Evolutionary conservation across 805 yeast species (phyloP).

Genomic region (Myxozyma vanderwaltii): DNA sequence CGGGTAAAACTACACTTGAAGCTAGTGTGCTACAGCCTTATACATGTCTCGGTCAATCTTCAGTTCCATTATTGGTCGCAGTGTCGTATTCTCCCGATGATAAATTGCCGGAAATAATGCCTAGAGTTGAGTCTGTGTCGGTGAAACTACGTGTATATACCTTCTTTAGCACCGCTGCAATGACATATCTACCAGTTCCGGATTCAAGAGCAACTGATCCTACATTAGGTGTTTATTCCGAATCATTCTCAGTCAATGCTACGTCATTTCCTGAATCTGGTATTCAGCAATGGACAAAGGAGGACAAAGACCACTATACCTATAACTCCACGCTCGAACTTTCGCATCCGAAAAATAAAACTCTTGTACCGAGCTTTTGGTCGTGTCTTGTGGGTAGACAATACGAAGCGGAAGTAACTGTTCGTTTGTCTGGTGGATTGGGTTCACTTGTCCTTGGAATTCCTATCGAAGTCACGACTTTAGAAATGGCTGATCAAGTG

Average conservation of each 20-base stretch:
- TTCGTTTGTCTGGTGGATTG: slow-evolving; percentile 10
- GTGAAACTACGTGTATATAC: slow-evolving; percentile 21
- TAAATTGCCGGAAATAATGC: not conserved
- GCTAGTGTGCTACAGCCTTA: slow-evolving; percentile 20
- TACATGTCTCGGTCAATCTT: not conserved
- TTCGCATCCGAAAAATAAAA: slow-evolving; percentile 10
- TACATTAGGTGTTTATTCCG: slow-evolving; percentile 17
- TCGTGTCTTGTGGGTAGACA: slow-evolving; percentile 27
- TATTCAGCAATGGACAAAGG: slow-evolving; percentile 13
- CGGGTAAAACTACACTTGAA: slow-evolving; percentile 20
- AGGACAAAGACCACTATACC: slow-evolving; percentile 5
- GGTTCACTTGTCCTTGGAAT: slow-evolving; percentile 7
- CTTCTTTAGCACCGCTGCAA: slow-evolving; percentile 9
- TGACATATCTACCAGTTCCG: slow-evolving; percentile 24
- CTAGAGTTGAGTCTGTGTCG: slow-evolving; percentile 19
- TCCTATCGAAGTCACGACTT: slow-evolving; percentile 24
- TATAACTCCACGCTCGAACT: slow-evolving; percentile 10
- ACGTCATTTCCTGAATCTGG: not conserved
- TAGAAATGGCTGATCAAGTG: slow-evolving; percentile 15
- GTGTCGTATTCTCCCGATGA: slow-evolving; percentile 15
- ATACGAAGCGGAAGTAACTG: slow-evolving; percentile 24
- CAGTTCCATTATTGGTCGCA: slow-evolving; percentile 17
- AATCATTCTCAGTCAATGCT: slow-evolving; percentile 10
- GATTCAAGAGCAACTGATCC: slow-evolving; percentile 20
- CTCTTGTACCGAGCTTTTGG: slow-evolving; percentile 27